Evolutionary conservation across 2,329 filamentous ascomycete genomes (phyloP), one percentile per base, ranked within the genome.

Genomic region (Neofusicoccum laricinum): DNA sequence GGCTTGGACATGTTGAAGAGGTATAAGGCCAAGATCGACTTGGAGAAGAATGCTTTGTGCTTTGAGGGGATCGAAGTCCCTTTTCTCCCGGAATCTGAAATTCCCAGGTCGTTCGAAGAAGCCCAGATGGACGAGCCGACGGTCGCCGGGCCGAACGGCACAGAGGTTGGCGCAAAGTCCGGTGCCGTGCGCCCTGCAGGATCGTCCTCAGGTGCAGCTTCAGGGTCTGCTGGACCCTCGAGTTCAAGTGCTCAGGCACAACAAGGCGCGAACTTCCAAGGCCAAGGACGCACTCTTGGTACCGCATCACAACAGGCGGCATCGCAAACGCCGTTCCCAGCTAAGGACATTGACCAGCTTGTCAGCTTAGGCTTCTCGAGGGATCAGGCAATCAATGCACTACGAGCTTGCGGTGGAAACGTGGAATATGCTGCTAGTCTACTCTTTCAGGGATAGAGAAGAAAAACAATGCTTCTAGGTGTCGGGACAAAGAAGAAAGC

Each of bases 1-100:
- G 95, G 95, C 3, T 81, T 99, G 46, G 95, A 99, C 77, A 99
- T 99, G 92, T 84, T 99, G 67, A 97, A 96, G 80, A 88, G 95
- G 43, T 93, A 98, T 78, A 94, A 97, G 78, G 95, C 94, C 40
- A 90, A 86, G 70, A 94, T 99, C 72, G 95, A 99, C 75, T 84
- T 99, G 12, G 85, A 88, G 68, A 90, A 89, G 72, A 92, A 95
- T 72, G 91, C 89, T 67, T 86, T 99, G 17, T 85, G 96, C 67
- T 97, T 99, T 69, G 91, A 95, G 71, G 91, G 90, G 64, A 88
- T 93, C 69, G 91, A 95, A 69, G 91, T 99, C 5, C 87, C 90
- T 0, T 99, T 99, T 77, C 81, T 99, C 12, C 90, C 92, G 51
- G 95, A 98, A 78, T 90, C 90, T 2, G 94, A 99, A 68, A 96